Percentiles rank a stretch among this genome's conserved stretches.
Conservation (phyloP, 2,329 filamentous ascomycete genomes). For the Didymella exigua region DNA sequence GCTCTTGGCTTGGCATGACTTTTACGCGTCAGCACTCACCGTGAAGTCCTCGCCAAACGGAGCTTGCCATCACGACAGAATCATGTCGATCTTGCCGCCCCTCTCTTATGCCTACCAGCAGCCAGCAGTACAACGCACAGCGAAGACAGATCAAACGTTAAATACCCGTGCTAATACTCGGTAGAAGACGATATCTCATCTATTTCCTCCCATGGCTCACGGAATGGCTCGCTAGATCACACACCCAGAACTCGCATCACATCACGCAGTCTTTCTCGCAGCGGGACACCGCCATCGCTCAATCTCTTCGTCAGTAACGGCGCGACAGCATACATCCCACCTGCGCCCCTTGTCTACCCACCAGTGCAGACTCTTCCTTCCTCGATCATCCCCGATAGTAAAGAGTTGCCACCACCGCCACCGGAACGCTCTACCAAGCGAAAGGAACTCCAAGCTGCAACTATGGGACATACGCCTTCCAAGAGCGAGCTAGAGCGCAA, state of each 20-base stretch:
- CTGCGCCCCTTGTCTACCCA: slow-evolving; percentile 23
- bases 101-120: neutral
- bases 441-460: slow-evolving; percentile 16
- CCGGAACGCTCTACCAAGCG: slow-evolving; percentile 41
- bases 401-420: slow-evolving; percentile 43
- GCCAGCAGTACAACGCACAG: neutral
- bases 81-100: neutral
- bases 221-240: slow-evolving; percentile 26
- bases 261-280: slow-evolving; percentile 43
- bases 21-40: slow-evolving; percentile 4
- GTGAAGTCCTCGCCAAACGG: neutral
- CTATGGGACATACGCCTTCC: slow-evolving; percentile 33
- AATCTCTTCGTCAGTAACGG: slow-evolving; percentile 46
- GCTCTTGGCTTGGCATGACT: neutral
- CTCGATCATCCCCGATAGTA: slow-evolving; percentile 23
- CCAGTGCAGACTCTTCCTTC: slow-evolving; percentile 15
- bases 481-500: slow-evolving; percentile 32
- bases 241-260: slow-evolving; percentile 34
- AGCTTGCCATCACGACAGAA: neutral
- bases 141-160: neutral
- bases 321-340: slow-evolving; percentile 43
- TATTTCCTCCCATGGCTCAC: slow-evolving; percentile 20
- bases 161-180: slow-evolving; percentile 8
- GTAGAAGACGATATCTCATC: slow-evolving; percentile 28
- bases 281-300: slow-evolving; percentile 43